A percentile compares a stretch with the other conserved stretches of the same genome.
phyloP scores from a whole-genome alignment of 2,329 filamentous ascomycete genomes.

The Neofusicoccum umdonicola region DNA sequence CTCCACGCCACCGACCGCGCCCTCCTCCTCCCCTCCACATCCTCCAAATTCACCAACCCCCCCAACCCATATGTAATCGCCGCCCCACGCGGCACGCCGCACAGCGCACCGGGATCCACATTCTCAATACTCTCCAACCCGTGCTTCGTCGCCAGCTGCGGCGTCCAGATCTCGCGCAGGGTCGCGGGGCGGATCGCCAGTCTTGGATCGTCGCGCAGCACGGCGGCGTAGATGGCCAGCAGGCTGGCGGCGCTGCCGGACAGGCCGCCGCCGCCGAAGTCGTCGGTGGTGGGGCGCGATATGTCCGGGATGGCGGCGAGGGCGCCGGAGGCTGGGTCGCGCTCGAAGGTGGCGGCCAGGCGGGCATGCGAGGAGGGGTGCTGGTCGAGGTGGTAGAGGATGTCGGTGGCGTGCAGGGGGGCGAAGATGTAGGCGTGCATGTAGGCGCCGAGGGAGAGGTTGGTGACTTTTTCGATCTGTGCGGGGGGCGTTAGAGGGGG shows the following conservation, averaged over 20 bases:
- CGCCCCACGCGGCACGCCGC: background rate
- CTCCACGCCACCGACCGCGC: background rate
- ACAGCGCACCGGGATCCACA: background rate
- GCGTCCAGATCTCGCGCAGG: background rate
- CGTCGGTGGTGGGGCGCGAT: background rate
- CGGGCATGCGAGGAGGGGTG: background rate
- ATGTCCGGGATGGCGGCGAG: background rate
- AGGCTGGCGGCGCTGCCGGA: background rate
- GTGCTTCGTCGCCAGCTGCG: background rate
- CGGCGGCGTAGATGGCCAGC: conserved; percentile 1
- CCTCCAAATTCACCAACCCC: background rate
- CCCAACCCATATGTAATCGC: background rate
- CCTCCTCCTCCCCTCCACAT: background rate
- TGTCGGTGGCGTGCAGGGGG: conserved; percentile 23
- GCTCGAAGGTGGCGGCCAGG: conserved; percentile 24
- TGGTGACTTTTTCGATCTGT: conserved; percentile 25
- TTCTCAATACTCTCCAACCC: background rate
- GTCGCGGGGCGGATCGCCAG: background rate
- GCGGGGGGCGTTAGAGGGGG: background rate
- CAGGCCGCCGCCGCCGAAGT: conserved; percentile 15
- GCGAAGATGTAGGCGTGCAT: conserved; percentile 27
- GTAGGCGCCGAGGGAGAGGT: conserved; percentile 24
- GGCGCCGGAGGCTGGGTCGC: background rate
- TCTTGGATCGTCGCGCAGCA: background rate
- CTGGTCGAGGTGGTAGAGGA: conserved; percentile 22